Percentiles rank a stretch among this genome's conserved stretches.
Evolutionary conservation across 1,139 yeast species (phyloP).

Genomic region (Yamadazyma friedrichii): DNA sequence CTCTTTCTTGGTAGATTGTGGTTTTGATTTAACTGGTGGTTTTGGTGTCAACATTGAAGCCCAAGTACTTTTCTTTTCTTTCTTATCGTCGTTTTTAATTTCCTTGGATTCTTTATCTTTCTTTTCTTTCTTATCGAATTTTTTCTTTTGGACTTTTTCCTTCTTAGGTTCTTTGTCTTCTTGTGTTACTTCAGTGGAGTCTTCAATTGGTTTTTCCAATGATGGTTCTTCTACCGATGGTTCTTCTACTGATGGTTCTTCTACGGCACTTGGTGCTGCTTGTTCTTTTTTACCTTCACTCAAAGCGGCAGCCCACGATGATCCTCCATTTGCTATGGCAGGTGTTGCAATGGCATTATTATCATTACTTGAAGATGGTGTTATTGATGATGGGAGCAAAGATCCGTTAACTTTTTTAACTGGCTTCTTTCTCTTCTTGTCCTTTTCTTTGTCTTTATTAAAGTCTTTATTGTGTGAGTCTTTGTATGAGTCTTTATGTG

Average conservation of each 20-base stretch:
- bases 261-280: constrained; percentile 10
- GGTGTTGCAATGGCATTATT: constrained; percentile 16
- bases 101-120: constrained; percentile 16
- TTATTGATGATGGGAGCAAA: background rate
- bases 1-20: constrained; percentile 16
- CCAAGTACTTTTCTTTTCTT: constrained; percentile 37
- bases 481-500: background rate
- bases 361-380: background rate
- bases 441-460: constrained; percentile 2
- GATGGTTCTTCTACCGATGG: constrained; percentile 9
- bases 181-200: constrained; percentile 5
- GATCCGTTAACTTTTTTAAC: constrained; percentile 6
- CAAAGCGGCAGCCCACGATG: constrained; percentile 56
- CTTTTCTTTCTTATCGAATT: constrained; percentile 21
- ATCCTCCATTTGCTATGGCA: constrained; percentile 21
- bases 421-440: constrained; percentile 8
- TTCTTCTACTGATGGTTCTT: constrained; percentile 17
- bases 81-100: constrained; percentile 23
- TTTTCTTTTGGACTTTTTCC: constrained; percentile 22
- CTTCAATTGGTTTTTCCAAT: constrained; percentile 12
- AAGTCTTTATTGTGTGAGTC: background rate
- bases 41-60: constrained; percentile 62
- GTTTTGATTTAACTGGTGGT: constrained; percentile 22
- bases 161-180: constrained; percentile 9
- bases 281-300: constrained; percentile 33